These are phyloP conservation scores for Trichoderma endophyticum DNA, from an alignment of 2,329 filamentous ascomycete genomes.

Conservation along the genomic window DNA sequence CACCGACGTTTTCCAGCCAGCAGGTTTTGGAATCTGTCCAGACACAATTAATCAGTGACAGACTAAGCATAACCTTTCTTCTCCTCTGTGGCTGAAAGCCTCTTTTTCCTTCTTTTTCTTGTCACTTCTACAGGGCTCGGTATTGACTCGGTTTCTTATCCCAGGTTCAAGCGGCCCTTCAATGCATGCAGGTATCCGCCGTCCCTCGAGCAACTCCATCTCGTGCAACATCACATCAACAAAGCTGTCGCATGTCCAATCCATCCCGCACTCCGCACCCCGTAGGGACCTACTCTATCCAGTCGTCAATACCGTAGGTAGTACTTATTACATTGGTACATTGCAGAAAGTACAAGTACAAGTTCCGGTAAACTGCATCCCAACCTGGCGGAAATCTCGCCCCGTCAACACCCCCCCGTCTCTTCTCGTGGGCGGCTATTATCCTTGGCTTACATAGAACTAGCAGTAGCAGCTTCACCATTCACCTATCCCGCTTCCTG, in stretches of 20 bases:
- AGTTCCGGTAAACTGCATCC: background rate
- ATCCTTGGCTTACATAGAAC: background rate
- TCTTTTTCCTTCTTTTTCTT: background rate
- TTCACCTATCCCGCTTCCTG: background rate
- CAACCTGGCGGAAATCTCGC: background rate
- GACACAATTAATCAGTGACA: background rate
- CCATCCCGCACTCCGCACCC: too few relatives aligned
- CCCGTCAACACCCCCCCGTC: background rate
- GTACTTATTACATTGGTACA: background rate
- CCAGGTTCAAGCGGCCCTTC: background rate
- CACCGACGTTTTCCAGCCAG: background rate
- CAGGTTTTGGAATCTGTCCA: background rate
- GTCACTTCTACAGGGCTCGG: background rate
- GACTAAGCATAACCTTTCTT: background rate
- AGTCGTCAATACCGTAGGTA: background rate
- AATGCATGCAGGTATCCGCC: background rate
- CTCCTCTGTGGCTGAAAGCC: background rate
- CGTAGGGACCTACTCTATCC: background rate
- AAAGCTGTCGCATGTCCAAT: too few relatives aligned
- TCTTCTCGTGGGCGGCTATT: background rate
- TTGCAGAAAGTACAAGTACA: background rate
- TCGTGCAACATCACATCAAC: background rate
- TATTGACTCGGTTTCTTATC: background rate
- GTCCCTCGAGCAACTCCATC: background rate
- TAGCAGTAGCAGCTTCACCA: background rate